Percentiles rank a stretch among this genome's conserved stretches.
Evolutionary conservation across 2,329 filamentous ascomycete genomes (phyloP).

Genomic region (Dothiorella sarmentorum): DNA sequence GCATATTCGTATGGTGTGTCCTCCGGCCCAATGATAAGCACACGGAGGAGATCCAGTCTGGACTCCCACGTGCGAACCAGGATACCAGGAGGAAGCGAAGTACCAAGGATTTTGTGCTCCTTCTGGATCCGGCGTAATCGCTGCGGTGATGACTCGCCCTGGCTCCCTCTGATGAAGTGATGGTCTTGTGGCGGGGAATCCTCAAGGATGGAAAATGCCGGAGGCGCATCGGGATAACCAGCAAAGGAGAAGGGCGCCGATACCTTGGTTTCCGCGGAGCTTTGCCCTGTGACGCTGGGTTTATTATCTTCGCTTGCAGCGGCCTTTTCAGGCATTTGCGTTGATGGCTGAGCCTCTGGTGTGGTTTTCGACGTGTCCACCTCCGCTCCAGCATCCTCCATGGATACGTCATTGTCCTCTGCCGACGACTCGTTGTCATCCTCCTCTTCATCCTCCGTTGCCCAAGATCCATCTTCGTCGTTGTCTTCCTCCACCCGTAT

Average conservation of each 20-base stretch:
- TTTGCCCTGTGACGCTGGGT: not conserved
- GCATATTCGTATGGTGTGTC: constrained; percentile 61
- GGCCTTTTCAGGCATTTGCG: constrained; percentile 16
- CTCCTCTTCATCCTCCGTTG: constrained; percentile 22
- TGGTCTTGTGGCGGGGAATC: constrained; percentile 32
- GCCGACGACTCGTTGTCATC: constrained; percentile 33
- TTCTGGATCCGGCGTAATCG: constrained; percentile 52
- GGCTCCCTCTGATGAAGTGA: constrained; percentile 32
- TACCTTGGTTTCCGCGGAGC: constrained; percentile 19
- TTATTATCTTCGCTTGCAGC: not conserved
- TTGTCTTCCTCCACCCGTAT: constrained; percentile 27
- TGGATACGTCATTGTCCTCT: constrained; percentile 34
- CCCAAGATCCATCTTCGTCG: constrained; percentile 33
- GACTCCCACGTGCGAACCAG: constrained; percentile 59
- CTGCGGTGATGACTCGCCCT: constrained; percentile 33
- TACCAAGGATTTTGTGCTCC: constrained; percentile 57
- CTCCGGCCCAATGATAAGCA: constrained; percentile 56
- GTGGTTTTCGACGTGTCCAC: constrained; percentile 35
- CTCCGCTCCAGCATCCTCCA: constrained; percentile 28
- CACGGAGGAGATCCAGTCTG: constrained; percentile 56
- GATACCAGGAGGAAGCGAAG: constrained; percentile 53
- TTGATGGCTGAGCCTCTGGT: constrained; percentile 31
- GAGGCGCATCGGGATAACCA: constrained; percentile 20
- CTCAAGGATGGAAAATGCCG: constrained; percentile 37
- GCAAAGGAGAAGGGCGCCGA: constrained; percentile 8